Evolutionary conservation across 129 eudicot genomes (phyloP), one percentile per base, ranked within the genome.

Genomic region (Pseudognaphalium luteoalbum): DNA sequence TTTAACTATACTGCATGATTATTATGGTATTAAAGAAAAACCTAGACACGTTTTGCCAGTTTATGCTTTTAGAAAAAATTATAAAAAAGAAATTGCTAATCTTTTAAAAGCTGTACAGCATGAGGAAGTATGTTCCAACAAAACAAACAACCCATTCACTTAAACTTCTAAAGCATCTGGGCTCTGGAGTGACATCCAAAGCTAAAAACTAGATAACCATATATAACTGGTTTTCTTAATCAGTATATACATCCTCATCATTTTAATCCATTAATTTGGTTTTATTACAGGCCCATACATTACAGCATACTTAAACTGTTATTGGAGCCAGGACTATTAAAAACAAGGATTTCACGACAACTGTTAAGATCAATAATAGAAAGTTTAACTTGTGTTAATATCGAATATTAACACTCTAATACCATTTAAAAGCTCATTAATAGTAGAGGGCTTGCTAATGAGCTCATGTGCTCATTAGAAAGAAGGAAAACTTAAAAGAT

Each of bases 1-100:
- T 11, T 50, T 47, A 68, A 70, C 17, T 52, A 72, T 54, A 69
- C 69, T 58, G 20, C 81, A 66, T 20, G 57, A 29, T 54, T 64
- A 34, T 37, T 8, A 51, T 10, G 64, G 20, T 51, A 28, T 4
- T 11, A 21, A 4, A 44, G 11, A 4, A 75, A 51, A 64, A 64
- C 12, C 14, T 47, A 50, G 19, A 44, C 16, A 4, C 35, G 17
- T 4, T 59, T 73, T 7, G 58, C 10, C 68, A 37, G 60, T 6
- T 14, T 37, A 37, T 60, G 78, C 41, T 22, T 9, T 21, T 57
- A 20, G 62, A 29, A 57, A 29, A 57, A 57, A 12, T 4, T n/a
- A n/a, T 17, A 54, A 4, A 6, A 4, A 16, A 54, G 60, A 16
- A 52, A 3, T 2, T 54, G 62, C 62, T 57, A 19, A 20, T 19